phyloP scores from a whole-genome alignment of 2,329 filamentous ascomycete genomes.

The Apiospora marii region DNA sequence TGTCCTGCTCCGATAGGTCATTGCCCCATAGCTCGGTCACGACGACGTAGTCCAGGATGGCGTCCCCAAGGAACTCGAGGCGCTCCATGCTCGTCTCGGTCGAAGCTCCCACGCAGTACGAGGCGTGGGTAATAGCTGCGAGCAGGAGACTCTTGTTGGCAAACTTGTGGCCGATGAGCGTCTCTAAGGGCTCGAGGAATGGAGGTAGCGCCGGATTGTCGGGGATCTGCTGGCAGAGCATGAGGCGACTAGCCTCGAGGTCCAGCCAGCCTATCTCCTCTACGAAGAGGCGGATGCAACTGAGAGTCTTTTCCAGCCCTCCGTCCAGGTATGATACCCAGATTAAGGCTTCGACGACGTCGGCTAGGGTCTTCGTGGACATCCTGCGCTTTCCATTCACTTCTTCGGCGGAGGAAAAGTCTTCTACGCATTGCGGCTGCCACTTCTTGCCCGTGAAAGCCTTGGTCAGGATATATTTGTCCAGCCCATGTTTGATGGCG shows the following conservation, averaged over 20 bases:
- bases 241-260: slow-evolving; percentile 49
- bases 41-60: slow-evolving; percentile 81
- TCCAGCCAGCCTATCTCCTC: slow-evolving; percentile 63
- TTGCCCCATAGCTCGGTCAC: slow-evolving; percentile 66
- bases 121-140: slow-evolving; percentile 84
- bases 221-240: slow-evolving; percentile 53
- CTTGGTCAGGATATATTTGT: slow-evolving; percentile 75
- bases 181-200: slow-evolving; percentile 62
- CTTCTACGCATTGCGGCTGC: slow-evolving; percentile 67
- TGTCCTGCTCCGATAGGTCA: slow-evolving; percentile 58
- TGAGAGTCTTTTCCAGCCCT: slow-evolving; percentile 67
- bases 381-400: slow-evolving; percentile 27
- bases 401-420: slow-evolving; percentile 42
- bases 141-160: slow-evolving; percentile 71
- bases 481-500: slow-evolving; percentile 69
- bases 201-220: slow-evolving; percentile 46
- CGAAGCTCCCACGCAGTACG: slow-evolving; percentile 52
- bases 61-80: slow-evolving; percentile 88
- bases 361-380: slow-evolving; percentile 81
- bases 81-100: slow-evolving; percentile 65
- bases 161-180: slow-evolving; percentile 77
- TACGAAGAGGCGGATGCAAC: slow-evolving; percentile 73
- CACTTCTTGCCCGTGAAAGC: slow-evolving; percentile 76
- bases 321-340: slow-evolving; percentile 77
- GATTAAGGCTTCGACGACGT: slow-evolving; percentile 86